phyloP scores from a whole-genome alignment of 768 basidiomycete genomes.

The Kwoniella shandongensis region DNA sequence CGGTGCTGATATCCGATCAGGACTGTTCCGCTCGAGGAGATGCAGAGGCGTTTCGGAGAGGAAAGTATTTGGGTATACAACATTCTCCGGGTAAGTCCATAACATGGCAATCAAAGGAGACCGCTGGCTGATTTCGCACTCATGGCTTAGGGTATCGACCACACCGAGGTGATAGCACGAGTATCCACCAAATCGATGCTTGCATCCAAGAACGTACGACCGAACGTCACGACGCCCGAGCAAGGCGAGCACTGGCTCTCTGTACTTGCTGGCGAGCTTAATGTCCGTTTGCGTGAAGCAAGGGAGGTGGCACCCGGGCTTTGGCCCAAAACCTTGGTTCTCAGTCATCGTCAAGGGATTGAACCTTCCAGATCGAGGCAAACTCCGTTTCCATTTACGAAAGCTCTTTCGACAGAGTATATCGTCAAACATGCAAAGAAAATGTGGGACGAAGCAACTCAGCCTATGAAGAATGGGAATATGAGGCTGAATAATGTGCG shows the following conservation, averaged over 20 bases:
- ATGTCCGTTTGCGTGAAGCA: constrained; percentile 78
- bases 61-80: constrained; percentile 84
- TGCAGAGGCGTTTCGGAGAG: constrained; percentile 56
- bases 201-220: constrained; percentile 89
- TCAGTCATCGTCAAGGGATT: constrained; percentile 65
- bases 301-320: constrained; percentile 68
- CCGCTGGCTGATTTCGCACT: background rate
- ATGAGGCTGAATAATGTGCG: constrained; percentile 71
- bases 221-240: constrained; percentile 67
- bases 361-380: constrained; percentile 75
- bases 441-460: constrained; percentile 85
- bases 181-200: constrained; percentile 84
- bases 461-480: constrained; percentile 53
- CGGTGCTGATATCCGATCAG: constrained; percentile 24
- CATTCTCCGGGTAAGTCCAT: constrained; percentile 66
- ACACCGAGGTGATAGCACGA: constrained; percentile 87
- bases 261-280: constrained; percentile 85
- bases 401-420: constrained; percentile 69
- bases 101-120: background rate
- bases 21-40: constrained; percentile 52
- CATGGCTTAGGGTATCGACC: constrained; percentile 75
- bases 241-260: constrained; percentile 89
- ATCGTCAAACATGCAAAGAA: constrained; percentile 74
- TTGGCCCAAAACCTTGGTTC: constrained; percentile 89
- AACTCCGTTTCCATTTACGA: constrained; percentile 78